Conservation (phyloP, 345 rosid species). For the Stellera chamaejasme region DNA sequence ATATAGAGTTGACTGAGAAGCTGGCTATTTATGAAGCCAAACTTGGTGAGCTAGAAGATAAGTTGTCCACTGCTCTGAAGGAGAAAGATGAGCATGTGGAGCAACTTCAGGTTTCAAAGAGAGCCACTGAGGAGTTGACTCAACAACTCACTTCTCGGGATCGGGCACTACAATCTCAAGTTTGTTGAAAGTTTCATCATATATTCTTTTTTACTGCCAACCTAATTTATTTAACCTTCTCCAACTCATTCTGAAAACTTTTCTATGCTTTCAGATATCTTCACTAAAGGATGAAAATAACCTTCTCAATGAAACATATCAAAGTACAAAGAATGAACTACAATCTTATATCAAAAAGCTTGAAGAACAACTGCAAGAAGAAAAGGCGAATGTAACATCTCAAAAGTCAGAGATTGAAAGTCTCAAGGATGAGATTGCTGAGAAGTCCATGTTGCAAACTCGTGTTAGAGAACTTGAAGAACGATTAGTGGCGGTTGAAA, state of each 20-base stretch:
- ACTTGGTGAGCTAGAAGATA: conserved; percentile 44
- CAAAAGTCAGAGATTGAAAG: conserved; percentile 35
- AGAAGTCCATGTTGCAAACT: conserved; percentile 44
- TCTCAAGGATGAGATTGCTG: conserved; percentile 37
- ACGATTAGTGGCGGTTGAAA: conserved; percentile 29
- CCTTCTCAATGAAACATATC: too few relatives aligned
- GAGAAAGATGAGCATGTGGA: conserved; percentile 58
- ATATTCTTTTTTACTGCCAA: not conserved
- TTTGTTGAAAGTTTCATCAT: conserved; percentile 22
- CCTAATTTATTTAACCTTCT: not conserved
- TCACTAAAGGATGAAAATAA: conserved; percentile 68
- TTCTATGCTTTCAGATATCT: conserved; percentile 41
- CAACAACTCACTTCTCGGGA: conserved; percentile 60
- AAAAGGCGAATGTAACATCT: conserved; percentile 34
- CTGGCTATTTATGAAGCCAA: conserved; percentile 58
- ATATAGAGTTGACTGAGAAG: conserved; percentile 66
- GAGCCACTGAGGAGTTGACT: conserved; percentile 47
- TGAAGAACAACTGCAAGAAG: too few relatives aligned
- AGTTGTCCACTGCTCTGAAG: conserved; percentile 33
- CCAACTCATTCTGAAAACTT: not conserved
- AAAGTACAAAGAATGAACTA: too few relatives aligned
- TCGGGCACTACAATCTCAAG: conserved; percentile 69
- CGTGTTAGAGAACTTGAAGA: conserved; percentile 57
- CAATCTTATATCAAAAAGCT: too few relatives aligned
- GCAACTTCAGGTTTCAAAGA: conserved; percentile 59